Base-by-base conservation (phyloP, 495 filamentous ascomycete genomes). In the Trichoderma orchidacearum region DNA sequence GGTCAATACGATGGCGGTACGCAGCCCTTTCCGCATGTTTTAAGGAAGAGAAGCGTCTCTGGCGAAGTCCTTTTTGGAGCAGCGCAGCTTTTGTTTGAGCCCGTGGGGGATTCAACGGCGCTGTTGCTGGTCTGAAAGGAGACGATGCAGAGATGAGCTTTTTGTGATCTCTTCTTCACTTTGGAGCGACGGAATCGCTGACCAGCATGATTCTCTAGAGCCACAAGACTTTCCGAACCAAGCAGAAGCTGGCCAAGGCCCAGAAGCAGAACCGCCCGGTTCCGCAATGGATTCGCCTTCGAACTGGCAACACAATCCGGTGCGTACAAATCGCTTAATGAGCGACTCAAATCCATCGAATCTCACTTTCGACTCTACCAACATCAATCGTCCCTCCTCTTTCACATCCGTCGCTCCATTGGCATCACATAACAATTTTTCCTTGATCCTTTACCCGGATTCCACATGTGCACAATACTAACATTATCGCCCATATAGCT, bases 171-270 rank as follows among this genome's bases (percentile, higher is more conserved):
- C 12, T 30, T 12, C 17, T 31, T 35, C 32, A n/a, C 8, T 35
- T 4, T 3, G 13, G n/a, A 30, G 15, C 51, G 27, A 32, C 11
- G 3, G 27, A 12, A 31, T 4, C 27, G 28, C 51, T 30, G 15
- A 53, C 51, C 25, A 51, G 30, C 70, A 66, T 57, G 21, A 38
- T 51, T 57, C 59, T 60, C 73, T 73, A 96, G 90, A 89, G 85
- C 83, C 89, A 98, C 81, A 96, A 96, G 84, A 89, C 90, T 70
- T 96, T 96, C 88, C 86, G 88, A 73, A 94, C 89, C 75, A 98
- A 98, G 92, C 87, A 93, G 76, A 98, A 98, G 93, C 93, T 98
- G 80, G 93, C 94, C 70, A 96, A 90, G 82, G 93, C 93, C 70
- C 90, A 96, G 82, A 96, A 94, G 80, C 90, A 96, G 81, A 98